Conservation (phyloP, 2,329 filamentous ascomycete species). For the Pseudocercospora eumusae region DNA sequence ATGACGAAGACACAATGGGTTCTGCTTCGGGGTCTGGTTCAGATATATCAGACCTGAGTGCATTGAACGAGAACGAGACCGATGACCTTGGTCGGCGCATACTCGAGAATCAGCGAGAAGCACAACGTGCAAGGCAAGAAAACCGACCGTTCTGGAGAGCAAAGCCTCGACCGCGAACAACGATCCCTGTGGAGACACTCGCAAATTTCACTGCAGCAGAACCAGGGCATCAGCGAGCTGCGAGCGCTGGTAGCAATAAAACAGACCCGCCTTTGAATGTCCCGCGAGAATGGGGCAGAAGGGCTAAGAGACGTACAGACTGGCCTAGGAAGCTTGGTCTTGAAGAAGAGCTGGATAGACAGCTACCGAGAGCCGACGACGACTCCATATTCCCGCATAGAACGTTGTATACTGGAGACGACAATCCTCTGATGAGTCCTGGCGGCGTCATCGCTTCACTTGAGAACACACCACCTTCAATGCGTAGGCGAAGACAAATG, state of each 20-base stretch:
- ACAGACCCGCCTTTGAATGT: slow-evolving; percentile 48
- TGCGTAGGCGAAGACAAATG: slow-evolving; percentile 26
- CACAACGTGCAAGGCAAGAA: slow-evolving; percentile 44
- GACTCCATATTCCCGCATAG: slow-evolving; percentile 28
- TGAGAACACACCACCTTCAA: slow-evolving; percentile 48
- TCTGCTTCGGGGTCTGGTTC: slow-evolving; percentile 7
- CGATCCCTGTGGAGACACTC: slow-evolving; percentile 15
- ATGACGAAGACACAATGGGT: slow-evolving; percentile 27
- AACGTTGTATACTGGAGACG: slow-evolving; percentile 38
- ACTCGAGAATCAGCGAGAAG: slow-evolving; percentile 48
- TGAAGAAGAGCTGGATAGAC: slow-evolving; percentile 27
- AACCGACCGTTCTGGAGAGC: slow-evolving; percentile 32
- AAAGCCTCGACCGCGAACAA: slow-evolving; percentile 20
- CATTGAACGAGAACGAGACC: slow-evolving; percentile 43
- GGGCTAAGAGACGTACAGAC: slow-evolving; percentile 42
- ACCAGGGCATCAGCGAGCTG: slow-evolving; percentile 25
- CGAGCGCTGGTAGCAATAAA: slow-evolving; percentile 40
- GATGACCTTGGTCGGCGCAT: slow-evolving; percentile 51
- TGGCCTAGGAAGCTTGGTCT: slow-evolving; percentile 44
- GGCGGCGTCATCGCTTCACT: slow-evolving; percentile 41
- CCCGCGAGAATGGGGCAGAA: slow-evolving; percentile 52
- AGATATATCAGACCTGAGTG: slow-evolving; percentile 16
- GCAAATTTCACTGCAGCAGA: slow-evolving; percentile 4
- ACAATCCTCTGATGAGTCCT: slow-evolving; percentile 22
- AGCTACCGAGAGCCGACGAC: slow-evolving; percentile 20